A percentile compares a stretch with the other conserved stretches of the same genome.
Conservation (phyloP, 768 basidiomycete genomes). For the Hydnomerulius pinastri region DNA sequence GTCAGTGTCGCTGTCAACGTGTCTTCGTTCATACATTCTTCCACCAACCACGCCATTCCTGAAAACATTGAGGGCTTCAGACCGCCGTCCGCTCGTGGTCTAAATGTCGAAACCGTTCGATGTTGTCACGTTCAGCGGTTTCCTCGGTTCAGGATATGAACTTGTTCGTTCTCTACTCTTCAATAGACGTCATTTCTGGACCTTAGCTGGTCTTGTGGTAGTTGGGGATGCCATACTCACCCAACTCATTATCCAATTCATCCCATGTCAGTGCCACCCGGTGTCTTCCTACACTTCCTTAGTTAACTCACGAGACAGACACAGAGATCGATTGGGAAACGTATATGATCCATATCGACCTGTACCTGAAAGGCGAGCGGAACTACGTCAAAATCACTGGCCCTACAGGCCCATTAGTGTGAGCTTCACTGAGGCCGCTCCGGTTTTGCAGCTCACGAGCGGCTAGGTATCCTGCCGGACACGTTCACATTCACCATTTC, state of each 20-base stretch:
- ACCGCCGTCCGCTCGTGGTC: not conserved
- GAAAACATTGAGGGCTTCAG: not conserved
- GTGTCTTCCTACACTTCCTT: conserved; percentile 10
- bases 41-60: too few relatives aligned
- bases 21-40: too few relatives aligned
- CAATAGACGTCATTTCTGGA: conserved; percentile 65
- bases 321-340: conserved; percentile 99
- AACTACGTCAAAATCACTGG: conserved; percentile 83
- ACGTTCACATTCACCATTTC: conserved; percentile 78
- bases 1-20: too few relatives aligned
- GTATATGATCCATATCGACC: conserved; percentile 85
- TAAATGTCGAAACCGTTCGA: not conserved
- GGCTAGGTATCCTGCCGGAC: conserved; percentile 90
- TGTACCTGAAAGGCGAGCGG: conserved; percentile 79
- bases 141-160: conserved; percentile 5
- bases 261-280: conserved; percentile 68
- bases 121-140: not conserved
- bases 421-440: conserved; percentile 23
- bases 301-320: conserved; percentile 51
- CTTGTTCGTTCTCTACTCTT: conserved; percentile 36
- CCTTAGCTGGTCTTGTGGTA: conserved; percentile 61
- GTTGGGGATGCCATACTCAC: conserved; percentile 79
- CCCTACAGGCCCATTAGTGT: conserved; percentile 94
- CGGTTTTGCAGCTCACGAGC: not conserved
- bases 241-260: conserved; percentile 73